Base-by-base conservation (phyloP, 1,284 basidiomycete genomes). In the Laetiporus sulphureus region DNA sequence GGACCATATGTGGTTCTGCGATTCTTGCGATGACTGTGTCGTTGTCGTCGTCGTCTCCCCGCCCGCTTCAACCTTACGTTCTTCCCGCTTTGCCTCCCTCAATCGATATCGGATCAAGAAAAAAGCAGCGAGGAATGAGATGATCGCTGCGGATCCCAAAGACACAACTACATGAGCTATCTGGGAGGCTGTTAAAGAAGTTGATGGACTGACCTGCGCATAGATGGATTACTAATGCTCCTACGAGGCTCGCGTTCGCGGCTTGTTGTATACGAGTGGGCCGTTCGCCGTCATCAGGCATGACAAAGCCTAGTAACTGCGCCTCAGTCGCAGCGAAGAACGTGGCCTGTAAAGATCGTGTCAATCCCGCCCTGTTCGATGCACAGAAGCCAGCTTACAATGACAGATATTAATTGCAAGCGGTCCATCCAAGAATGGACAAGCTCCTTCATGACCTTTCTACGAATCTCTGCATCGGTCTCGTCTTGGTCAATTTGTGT, bases 321-420 rank as follows among this genome's bases (percentile, higher is more conserved):
- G 73, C 71, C 54, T 79, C 76, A 11, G 69, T 73, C 0, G 73
- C 69, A 4, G 77, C 78, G 49, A 80, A 79, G 58, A 80, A 80
- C 0, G 77, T 79, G 0, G 77, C 77, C 78, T 79, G 44, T 5
- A 41, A 21, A 18, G 29, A 4, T 24, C 13, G 21, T 15, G 20
- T 23, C 15, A 22, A 7, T 16, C 12, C 8, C 36, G 1, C 7
- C 10, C 32, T 32, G 32, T 10, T 36, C 10, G 13, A 19, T 18
- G 10, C 16, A 11, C 12, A 6, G 20, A 7, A 8, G 20, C 16
- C 13, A 4, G 15, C n/a, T 11, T 10, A 37, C 33, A 12, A 78
- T 76, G 23, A 79, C 68, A 41, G 67, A 73, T 53, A 80, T 77
- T 8, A 78, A 57, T 56, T 77, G 75, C 42, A 78, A 60, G 18